Percentiles rank a stretch among this genome's conserved stretches.
Conservation (phyloP, 2,329 filamentous ascomycete species). For the Alternaria viburni region DNA sequence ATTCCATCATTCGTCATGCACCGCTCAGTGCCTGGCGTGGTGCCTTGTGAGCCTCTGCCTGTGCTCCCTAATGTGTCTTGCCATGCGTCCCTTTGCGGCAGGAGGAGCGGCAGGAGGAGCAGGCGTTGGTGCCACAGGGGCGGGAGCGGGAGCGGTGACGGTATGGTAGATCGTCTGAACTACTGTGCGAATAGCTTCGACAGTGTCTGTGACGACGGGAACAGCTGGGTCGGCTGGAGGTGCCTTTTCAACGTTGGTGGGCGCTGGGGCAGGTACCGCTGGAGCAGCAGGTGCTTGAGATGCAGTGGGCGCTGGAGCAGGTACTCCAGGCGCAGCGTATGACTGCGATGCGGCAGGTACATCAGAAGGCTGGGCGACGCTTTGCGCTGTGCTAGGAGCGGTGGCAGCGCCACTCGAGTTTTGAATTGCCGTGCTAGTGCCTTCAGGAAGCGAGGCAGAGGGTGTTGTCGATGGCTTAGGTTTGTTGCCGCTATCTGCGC, state of each 20-base stretch:
- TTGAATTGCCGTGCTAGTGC: slow-evolving; percentile 1
- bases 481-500: not conserved
- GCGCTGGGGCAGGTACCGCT: slow-evolving; percentile 1
- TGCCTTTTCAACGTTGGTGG: not conserved
- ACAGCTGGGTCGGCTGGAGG: slow-evolving; percentile 6
- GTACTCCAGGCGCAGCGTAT: slow-evolving; percentile 2
- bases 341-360: slow-evolving; percentile 1
- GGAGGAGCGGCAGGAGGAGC: slow-evolving; percentile 11
- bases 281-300: slow-evolving; percentile 3
- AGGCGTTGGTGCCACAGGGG: slow-evolving; percentile 13
- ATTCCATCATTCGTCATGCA: not conserved
- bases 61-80: slow-evolving; percentile 24
- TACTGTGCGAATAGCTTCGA: slow-evolving; percentile 14
- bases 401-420: slow-evolving; percentile 1
- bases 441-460: slow-evolving; percentile 3
- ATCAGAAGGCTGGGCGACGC: slow-evolving; percentile 9
- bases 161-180: slow-evolving; percentile 25
- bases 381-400: slow-evolving; percentile 10
- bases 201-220: slow-evolving; percentile 7
- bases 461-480: slow-evolving; percentile 10
- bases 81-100: slow-evolving; percentile 14
- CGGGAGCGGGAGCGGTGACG: slow-evolving; percentile 10
- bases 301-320: slow-evolving; percentile 6
- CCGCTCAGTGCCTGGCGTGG: slow-evolving; percentile 11
- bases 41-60: slow-evolving; percentile 22